Evolutionary conservation across 768 basidiomycete species (phyloP).

Genomic region (Phaffia australis): DNA sequence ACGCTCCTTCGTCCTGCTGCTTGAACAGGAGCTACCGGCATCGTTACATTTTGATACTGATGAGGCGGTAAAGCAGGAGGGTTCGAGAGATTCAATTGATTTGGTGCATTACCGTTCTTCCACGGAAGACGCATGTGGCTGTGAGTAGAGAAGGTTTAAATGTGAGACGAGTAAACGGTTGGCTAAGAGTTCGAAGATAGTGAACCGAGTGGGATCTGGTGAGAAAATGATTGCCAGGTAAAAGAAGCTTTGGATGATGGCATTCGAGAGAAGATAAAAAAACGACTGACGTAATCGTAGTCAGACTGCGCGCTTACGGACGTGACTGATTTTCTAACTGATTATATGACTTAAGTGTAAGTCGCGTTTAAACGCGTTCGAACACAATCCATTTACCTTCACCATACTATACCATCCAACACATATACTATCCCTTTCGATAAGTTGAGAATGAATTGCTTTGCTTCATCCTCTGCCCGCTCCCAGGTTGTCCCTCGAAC

Average conservation of each 20-base stretch:
- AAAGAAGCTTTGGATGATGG: too few species aligned
- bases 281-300: too few species aligned
- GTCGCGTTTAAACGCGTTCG: too few species aligned
- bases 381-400: too few species aligned
- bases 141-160: neutral
- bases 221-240: too few species aligned
- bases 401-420: neutral
- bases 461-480: neutral
- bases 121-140: neutral
- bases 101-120: slow-evolving; percentile 5
- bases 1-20: neutral
- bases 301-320: too few species aligned
- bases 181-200: neutral
- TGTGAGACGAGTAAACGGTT: neutral
- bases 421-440: neutral
- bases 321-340: too few species aligned
- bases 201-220: neutral
- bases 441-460: neutral
- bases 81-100: slow-evolving; percentile 5
- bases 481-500: neutral
- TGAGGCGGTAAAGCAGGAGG: neutral
- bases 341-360: too few species aligned
- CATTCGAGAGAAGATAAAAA: too few species aligned
- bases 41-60: neutral
- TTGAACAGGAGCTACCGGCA: neutral